phyloP scores from a whole-genome alignment of 176 grass and related monocot genomes.

The sorghum (Sorghum bicolor) region DNA sequence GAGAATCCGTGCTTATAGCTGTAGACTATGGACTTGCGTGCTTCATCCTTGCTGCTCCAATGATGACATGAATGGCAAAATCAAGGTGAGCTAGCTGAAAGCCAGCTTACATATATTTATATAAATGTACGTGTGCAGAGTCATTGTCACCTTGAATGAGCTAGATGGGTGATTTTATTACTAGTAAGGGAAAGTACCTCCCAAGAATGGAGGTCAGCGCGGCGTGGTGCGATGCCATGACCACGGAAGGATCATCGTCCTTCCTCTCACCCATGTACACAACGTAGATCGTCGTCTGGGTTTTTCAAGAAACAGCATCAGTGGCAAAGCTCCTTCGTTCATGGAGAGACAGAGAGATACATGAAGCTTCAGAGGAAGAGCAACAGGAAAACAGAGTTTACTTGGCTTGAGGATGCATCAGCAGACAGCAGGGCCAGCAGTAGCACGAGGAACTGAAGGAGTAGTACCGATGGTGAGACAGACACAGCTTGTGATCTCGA shows the following conservation, averaged over 20 bases:
- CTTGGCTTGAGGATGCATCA: not conserved
- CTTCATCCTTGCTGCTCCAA: slow-evolving; percentile 43
- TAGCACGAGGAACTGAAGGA: too few relatives aligned
- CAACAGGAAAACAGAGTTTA: not conserved
- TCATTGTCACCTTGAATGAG: too few relatives aligned
- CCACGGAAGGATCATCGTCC: slow-evolving; percentile 36
- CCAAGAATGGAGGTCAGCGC: slow-evolving; percentile 33
- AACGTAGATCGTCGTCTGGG: slow-evolving; percentile 6
- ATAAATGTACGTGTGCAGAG: not conserved
- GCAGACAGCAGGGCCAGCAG: too few relatives aligned
- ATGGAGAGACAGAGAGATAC: too few relatives aligned
- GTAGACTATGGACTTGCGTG: slow-evolving; percentile 45
- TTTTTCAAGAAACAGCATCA: not conserved
- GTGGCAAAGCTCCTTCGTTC: not conserved
- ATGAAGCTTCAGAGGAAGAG: too few relatives aligned
- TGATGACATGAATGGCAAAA: not conserved
- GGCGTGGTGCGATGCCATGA: slow-evolving; percentile 38
- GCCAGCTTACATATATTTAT: too few relatives aligned
- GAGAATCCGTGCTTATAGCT: slow-evolving; percentile 59
- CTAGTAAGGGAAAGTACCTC: not conserved
- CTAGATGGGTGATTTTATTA: too few relatives aligned
- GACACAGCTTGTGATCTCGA: too few relatives aligned
- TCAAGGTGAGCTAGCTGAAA: too few relatives aligned
- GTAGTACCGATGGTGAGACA: too few relatives aligned
- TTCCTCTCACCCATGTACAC: slow-evolving; percentile 52